Base-by-base conservation (phyloP, 225 moss, liverwort and hornwort species). In the Neckera pumila region DNA sequence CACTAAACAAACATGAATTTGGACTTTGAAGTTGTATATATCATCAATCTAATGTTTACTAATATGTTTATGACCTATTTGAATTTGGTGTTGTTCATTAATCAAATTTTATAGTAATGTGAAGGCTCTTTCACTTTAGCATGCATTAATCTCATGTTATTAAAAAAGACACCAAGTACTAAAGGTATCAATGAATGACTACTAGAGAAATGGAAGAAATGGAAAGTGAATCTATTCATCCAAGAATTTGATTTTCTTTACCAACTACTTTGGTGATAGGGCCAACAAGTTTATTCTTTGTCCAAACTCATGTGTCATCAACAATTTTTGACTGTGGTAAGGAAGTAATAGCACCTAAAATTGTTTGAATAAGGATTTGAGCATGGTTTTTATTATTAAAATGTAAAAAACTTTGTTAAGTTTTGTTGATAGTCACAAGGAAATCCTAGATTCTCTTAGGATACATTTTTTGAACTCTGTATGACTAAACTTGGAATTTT, bases 41-140 rank as follows among this genome's bases (percentile, higher is more conserved):
- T 33, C 20, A 12, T 31, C 31, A 49, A 49, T 75, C 1, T 0
- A 74, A 12, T 49, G 11, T 11, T 47, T 47, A 28, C 2, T 3
- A 30, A 47, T 18, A 47, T 18, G 18, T 30, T 75, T 33, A 49
- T 34, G 53, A 5, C 5, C 13, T 76, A 7, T 34, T 34, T 34
- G 3, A 22, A 51, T 76, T 8, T 76, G 0, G 0, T 33, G 0
- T 75, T 34, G 13, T 21, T 34, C 2, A 33, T 22, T 34, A 21
- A 51, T 76, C 2, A 51, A 75, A 2, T 19, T 30, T 17, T 47
- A 21, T 51, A 76, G 3, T 23, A 2, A 36, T 9, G 14, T 76
- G 3, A 36, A 23, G 54, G 2, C 2, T 54, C 2, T 54, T 53
- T 54, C 3, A 23, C 0, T 76, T 22, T 1, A 0, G 5, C 14